Conservation (phyloP, 2,329 filamentous ascomycete genomes). For the Purpureocillium takamizusanense region DNA sequence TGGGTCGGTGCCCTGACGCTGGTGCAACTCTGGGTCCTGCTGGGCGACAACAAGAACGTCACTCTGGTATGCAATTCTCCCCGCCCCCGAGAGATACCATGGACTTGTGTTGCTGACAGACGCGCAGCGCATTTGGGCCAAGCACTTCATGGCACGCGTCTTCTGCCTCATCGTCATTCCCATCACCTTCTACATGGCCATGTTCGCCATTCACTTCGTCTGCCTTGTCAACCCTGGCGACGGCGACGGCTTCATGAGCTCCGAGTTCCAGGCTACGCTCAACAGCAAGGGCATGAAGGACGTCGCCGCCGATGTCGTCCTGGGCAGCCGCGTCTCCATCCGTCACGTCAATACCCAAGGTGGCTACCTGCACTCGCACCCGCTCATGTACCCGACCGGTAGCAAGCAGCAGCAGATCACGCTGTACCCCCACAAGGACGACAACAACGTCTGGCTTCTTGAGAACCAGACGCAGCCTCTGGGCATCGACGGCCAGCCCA, state of each 20-base stretch:
- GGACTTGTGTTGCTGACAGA: constrained; percentile 7
- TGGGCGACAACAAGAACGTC: constrained; percentile 81
- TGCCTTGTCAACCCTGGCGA: constrained; percentile 92
- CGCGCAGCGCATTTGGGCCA: constrained; percentile 66
- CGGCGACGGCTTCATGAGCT: constrained; percentile 98
- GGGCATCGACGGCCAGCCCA: constrained; percentile 61
- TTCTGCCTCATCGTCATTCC: constrained; percentile 93
- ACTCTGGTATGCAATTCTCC: constrained; percentile 51
- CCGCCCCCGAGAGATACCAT: no score
- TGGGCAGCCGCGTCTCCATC: constrained; percentile 77
- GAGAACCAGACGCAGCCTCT: constrained; percentile 96
- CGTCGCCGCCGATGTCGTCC: constrained; percentile 82
- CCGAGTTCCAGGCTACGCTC: constrained; percentile 94
- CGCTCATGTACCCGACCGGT: constrained; percentile 93
- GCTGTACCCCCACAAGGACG: constrained; percentile 96
- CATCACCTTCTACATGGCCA: constrained; percentile 81
- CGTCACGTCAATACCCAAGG: constrained; percentile 97
- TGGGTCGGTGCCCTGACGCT: constrained; percentile 91
- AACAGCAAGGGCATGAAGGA: constrained; percentile 97
- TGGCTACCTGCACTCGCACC: constrained; percentile 93
- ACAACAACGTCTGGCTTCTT: constrained; percentile 90
- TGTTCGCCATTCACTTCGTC: constrained; percentile 95
- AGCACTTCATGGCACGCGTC: constrained; percentile 83
- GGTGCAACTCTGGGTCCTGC: constrained; percentile 88
- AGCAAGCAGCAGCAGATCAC: constrained; percentile 99